Percentiles rank a stretch among this genome's conserved stretches.
These are phyloP conservation scores for Pythium dissotocum DNA, from an alignment of 352 stramenopile species.

Conservation along the genomic window DNA sequence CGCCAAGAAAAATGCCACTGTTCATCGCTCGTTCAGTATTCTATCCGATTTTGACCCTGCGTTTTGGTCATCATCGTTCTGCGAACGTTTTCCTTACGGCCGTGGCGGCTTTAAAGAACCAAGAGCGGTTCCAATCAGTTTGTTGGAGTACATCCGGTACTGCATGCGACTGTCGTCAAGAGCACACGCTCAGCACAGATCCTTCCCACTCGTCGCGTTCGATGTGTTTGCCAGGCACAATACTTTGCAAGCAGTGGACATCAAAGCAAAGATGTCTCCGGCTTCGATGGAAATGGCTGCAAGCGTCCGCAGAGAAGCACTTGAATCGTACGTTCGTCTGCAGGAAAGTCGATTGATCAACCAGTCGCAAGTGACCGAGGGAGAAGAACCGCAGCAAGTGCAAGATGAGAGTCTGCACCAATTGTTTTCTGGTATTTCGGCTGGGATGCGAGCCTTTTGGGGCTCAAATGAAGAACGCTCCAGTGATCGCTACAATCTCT, in stretches of 20 bases:
- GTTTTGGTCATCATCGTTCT: slow-evolving; percentile 24
- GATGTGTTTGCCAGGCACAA: slow-evolving; percentile 14
- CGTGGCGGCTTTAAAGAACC: slow-evolving; percentile 26
- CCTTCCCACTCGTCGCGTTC: slow-evolving; percentile 13
- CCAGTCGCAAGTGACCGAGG: not conserved
- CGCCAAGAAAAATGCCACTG: not conserved
- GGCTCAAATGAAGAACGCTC: slow-evolving; percentile 10
- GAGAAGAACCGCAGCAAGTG: not conserved
- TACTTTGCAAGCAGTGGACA: not conserved
- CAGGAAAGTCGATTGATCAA: not conserved
- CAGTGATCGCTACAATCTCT: not conserved
- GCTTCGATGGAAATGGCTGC: not conserved
- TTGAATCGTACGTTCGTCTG: not conserved
- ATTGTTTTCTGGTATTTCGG: not conserved
- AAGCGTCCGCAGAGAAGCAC: slow-evolving; percentile 1
- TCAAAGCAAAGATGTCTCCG: slow-evolving; percentile 16
- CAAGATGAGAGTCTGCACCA: not conserved
- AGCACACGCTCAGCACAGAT: not conserved
- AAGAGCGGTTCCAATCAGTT: slow-evolving; percentile 8
- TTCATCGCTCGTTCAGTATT: slow-evolving; percentile 25
- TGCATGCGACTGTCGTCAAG: slow-evolving; percentile 3
- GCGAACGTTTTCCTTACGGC: slow-evolving; percentile 29
- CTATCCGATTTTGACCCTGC: slow-evolving; percentile 26
- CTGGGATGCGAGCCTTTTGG: slow-evolving; percentile 11
- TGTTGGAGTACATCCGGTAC: slow-evolving; percentile 3